Conservation (phyloP, 23 red algal species). For the Gracilaria vermiculophylla region DNA sequence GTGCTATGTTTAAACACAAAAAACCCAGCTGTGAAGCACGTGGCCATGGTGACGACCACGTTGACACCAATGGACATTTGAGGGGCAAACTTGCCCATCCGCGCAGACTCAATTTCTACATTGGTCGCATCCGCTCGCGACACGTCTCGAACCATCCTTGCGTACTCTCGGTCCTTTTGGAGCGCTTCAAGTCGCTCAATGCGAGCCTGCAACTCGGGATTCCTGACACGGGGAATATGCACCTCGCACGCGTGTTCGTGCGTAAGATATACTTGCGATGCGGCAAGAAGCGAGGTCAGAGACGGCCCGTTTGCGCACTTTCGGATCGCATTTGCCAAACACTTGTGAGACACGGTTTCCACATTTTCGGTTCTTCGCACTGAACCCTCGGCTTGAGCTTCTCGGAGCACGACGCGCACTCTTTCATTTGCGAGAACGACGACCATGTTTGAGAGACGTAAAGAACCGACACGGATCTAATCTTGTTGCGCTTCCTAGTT, state of each 20-base stretch:
- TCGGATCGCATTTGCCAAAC: background rate
- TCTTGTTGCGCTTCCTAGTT: too few species aligned
- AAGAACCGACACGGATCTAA: too few species aligned
- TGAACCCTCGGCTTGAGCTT: background rate
- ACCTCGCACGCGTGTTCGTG: background rate
- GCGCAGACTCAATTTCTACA: slow-evolving; percentile 8
- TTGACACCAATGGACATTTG: slow-evolving; percentile 62
- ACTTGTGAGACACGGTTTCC: background rate
- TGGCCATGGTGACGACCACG: slow-evolving; percentile 67
- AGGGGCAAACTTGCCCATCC: slow-evolving; percentile 17
- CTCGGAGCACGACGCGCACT: background rate
- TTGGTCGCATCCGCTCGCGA: background rate
- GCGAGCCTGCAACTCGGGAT: background rate
- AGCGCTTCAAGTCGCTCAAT: background rate
- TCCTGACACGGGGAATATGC: background rate
- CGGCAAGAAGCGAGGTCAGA: background rate
- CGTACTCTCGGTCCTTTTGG: slow-evolving; percentile 36
- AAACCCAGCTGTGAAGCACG: slow-evolving; percentile 59
- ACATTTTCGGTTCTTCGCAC: background rate
- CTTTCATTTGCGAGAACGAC: background rate
- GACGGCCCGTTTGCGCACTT: background rate
- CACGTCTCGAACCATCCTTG: slow-evolving; percentile 25
- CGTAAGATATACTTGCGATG: background rate
- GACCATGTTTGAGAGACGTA: too few species aligned
- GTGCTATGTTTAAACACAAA: slow-evolving; percentile 38